Base-by-base conservation (phyloP, 176 grass and related monocot genomes). In the Lolium multiflorum region DNA sequence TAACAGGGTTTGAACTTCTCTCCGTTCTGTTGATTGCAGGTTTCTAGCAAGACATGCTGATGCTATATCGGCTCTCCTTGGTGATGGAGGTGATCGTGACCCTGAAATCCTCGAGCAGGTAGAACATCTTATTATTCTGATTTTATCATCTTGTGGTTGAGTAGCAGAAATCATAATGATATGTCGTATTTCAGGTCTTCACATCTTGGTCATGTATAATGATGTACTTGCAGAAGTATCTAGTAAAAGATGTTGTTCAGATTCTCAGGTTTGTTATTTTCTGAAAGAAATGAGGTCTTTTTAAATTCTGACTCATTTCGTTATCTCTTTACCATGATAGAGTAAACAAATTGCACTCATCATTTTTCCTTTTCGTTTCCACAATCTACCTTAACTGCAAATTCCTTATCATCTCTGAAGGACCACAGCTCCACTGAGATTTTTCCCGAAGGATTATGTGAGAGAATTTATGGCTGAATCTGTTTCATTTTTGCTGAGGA, bases 181-280 rank as follows among this genome's bases (percentile, higher is more conserved):
- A 4, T 73, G 26, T 35, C 88, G 58, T 73, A 80, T 86, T 91
- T 77, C 90, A 97, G 96, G 91, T 98, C 72, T 94, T 98, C 77
- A 98, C 93, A 61, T 98, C 90, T 88, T 98, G 96, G 93, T 98
- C 96, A 70, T 91, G 90, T 89, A 91, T 92, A 87, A 87, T 98
- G 93, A 98, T 98, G 91, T 91, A 98, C 88, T 81, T 98, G 82
- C 96, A 98, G 79, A 98, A 95, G 66, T 98, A 98, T 91, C 96
- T 98, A 80, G 93, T 98, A 31, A 92, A 90, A 89, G 93, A 95
- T 85, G 52, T 93, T 85, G 79, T 89, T 77, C 79, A 85, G 80
- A 87, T 95, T 70, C 88, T 98, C 71, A 98, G 83, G 96, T 98
- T 82, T 90, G 93, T 89, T 81, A 80, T 20, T 10, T 20, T 68